Evolutionary conservation across 2,329 filamentous ascomycete genomes (phyloP).

Genomic region (Malbranchea zuffiana): DNA sequence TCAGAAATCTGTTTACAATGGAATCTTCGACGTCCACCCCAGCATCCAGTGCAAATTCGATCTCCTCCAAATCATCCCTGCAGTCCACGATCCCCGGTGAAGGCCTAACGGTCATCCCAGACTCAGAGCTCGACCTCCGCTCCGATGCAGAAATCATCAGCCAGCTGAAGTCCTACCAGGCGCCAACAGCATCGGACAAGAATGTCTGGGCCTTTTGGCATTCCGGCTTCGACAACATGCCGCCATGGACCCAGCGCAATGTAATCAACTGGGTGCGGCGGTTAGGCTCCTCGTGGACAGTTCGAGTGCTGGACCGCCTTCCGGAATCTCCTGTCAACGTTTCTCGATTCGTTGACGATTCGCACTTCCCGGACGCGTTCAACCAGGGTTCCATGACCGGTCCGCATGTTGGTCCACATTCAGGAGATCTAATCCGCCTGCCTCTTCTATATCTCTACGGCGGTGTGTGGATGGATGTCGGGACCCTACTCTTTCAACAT

Average conservation of each 20-base stretch:
- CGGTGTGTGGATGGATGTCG: constrained; percentile 35
- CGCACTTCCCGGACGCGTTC: constrained; percentile 33
- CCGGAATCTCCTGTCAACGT: constrained; percentile 30
- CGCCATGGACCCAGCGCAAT: constrained; percentile 33
- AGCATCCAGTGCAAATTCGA: too few relatives aligned
- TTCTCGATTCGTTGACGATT: constrained; percentile 26
- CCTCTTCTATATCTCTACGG: constrained; percentile 30
- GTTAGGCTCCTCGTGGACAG: constrained; percentile 30
- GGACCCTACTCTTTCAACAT: constrained; percentile 27
- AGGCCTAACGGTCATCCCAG: not conserved
- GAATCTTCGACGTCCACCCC: too few relatives aligned
- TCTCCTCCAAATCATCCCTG: too few relatives aligned
- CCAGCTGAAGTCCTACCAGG: not conserved
- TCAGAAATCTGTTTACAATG: too few relatives aligned
- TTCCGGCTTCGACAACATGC: constrained; percentile 22
- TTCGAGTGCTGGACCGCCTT: constrained; percentile 32
- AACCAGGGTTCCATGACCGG: constrained; percentile 37
- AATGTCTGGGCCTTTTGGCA: constrained; percentile 36
- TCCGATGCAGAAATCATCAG: not conserved
- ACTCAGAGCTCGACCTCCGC: not conserved
- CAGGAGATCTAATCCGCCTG: constrained; percentile 39
- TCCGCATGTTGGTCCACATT: constrained; percentile 34
- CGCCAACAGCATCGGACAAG: constrained; percentile 29
- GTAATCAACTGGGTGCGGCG: constrained; percentile 34
- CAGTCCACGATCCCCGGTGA: too few relatives aligned